Conservation (phyloP, 1,139 yeast species). For the Candida mesenterica region DNA sequence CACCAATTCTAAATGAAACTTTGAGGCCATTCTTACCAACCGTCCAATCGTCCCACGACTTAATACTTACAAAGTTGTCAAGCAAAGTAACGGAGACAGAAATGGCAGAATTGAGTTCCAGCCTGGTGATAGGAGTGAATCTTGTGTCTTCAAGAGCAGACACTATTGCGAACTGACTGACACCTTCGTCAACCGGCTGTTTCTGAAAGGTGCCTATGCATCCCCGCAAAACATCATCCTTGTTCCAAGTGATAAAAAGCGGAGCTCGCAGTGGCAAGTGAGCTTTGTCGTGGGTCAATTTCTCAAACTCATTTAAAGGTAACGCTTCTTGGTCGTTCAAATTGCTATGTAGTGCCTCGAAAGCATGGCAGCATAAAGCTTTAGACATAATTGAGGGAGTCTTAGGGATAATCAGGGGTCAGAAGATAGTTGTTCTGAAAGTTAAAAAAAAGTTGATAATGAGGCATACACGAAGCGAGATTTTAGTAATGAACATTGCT, state of each 20-base stretch:
- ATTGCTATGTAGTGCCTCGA: slow-evolving; percentile 30
- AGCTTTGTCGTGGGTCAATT: slow-evolving; percentile 10
- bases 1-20: slow-evolving; percentile 44
- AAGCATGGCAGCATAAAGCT: slow-evolving; percentile 41
- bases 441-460: not conserved
- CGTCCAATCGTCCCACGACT: slow-evolving; percentile 66
- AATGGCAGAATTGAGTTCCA: slow-evolving; percentile 49
- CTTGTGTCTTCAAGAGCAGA: slow-evolving; percentile 78
- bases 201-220: slow-evolving; percentile 85
- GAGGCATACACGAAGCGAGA: too few species aligned
- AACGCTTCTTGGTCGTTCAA: slow-evolving; percentile 17
- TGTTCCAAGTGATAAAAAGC: slow-evolving; percentile 86
- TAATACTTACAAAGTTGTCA: slow-evolving; percentile 54
- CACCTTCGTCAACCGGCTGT: slow-evolving; percentile 51
- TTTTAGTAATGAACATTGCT: too few species aligned
- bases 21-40: slow-evolving; percentile 82
- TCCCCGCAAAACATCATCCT: slow-evolving; percentile 62
- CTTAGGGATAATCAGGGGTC: not conserved
- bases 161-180: slow-evolving; percentile 58
- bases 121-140: slow-evolving; percentile 59
- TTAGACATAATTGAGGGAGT: slow-evolving; percentile 26
- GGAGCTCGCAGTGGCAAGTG: slow-evolving; percentile 50
- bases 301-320: slow-evolving; percentile 16
- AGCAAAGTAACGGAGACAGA: slow-evolving; percentile 61
- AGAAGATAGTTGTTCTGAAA: not conserved